phyloP scores from a whole-genome alignment of 2,329 filamentous ascomycete species.

The Pestalotiopsis sp. region DNA sequence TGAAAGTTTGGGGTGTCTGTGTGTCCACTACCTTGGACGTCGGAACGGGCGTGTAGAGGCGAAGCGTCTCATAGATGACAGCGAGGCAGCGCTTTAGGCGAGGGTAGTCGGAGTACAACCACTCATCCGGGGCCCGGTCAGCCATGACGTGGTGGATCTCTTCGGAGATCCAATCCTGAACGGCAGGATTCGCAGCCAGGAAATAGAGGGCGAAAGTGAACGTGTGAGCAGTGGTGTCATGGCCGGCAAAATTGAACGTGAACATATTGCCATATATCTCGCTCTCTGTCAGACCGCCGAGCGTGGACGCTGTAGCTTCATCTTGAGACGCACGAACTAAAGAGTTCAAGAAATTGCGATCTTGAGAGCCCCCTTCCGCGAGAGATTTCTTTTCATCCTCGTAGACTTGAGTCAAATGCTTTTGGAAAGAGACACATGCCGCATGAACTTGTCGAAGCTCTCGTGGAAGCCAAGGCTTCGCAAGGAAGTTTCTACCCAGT shows the following conservation, averaged over 20 bases:
- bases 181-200: constrained; percentile 22
- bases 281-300: constrained; percentile 15
- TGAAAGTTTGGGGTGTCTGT: background rate
- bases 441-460: constrained; percentile 21
- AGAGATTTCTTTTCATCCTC: constrained; percentile 30
- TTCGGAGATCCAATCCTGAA: constrained; percentile 20
- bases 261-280: constrained; percentile 28
- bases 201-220: constrained; percentile 22
- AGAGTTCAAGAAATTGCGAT: constrained; percentile 17
- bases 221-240: constrained; percentile 30
- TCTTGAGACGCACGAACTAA: constrained; percentile 15
- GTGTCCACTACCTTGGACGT: constrained; percentile 1
- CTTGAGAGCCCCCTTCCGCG: constrained; percentile 2
- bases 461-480: constrained; percentile 22
- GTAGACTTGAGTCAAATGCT: constrained; percentile 31
- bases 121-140: constrained; percentile 8
- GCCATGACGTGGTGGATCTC: constrained; percentile 15
- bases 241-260: constrained; percentile 31
- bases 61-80: constrained; percentile 19
- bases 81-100: constrained; percentile 25
- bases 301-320: constrained; percentile 16
- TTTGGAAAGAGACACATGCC: constrained; percentile 27
- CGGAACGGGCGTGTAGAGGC: constrained; percentile 6
- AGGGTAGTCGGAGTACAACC: constrained; percentile 21
- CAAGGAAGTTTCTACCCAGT: constrained; percentile 7